These are phyloP conservation scores for Candida sanyiensis DNA, from an alignment of 805 yeast genomes.

Conservation along the genomic window DNA sequence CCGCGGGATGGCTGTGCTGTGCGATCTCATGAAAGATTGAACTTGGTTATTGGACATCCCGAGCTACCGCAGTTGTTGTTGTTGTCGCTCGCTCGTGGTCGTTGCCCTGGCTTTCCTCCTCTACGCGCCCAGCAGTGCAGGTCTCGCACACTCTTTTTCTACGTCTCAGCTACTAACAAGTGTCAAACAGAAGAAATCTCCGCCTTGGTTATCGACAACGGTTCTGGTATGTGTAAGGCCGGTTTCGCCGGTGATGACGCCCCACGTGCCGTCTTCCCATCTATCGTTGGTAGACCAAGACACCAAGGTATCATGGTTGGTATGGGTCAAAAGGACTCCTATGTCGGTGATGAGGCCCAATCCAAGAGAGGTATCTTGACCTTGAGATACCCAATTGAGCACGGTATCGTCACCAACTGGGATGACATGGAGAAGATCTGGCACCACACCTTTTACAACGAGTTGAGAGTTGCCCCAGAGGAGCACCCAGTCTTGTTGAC, in stretches of 20 bases:
- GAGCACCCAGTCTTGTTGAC: conserved; percentile 99
- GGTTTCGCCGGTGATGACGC: conserved; percentile 99
- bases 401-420: conserved; percentile 99
- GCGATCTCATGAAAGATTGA: neutral
- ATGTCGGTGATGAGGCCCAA: conserved; percentile 99
- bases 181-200: conserved; percentile 19
- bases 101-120: too few species aligned
- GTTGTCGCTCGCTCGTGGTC: too few species aligned
- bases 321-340: conserved; percentile 99
- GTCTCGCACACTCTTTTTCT: too few species aligned
- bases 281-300: conserved; percentile 99
- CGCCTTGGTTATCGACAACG: conserved; percentile 86
- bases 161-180: conserved; percentile 26
- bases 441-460: conserved; percentile 99
- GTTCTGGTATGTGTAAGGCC: conserved; percentile 99
- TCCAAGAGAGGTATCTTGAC: conserved; percentile 99
- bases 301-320: conserved; percentile 99
- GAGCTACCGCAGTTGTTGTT: too few species aligned
- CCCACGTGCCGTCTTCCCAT: conserved; percentile 99
- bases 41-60: too few species aligned
- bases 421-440: conserved; percentile 99
- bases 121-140: too few species aligned
- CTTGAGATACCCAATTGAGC: conserved; percentile 98
- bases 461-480: conserved; percentile 99
- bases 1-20: neutral